Conservation (phyloP, 768 basidiomycete species). For the Naganishia antarctica region DNA sequence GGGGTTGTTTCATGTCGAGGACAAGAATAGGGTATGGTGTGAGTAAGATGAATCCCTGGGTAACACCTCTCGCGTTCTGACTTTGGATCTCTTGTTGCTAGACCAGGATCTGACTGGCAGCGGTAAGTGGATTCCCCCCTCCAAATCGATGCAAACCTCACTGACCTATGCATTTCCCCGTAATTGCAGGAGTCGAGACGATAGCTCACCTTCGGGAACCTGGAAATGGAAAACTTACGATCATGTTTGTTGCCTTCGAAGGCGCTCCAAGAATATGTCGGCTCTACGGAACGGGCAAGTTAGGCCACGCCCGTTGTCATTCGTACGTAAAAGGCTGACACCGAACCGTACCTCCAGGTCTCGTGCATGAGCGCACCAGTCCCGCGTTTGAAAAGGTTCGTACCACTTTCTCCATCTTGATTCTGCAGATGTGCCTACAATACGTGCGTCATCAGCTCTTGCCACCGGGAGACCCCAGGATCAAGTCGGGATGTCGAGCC, state of each 20-base stretch:
- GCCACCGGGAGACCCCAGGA: slow-evolving; percentile 26
- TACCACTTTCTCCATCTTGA: no score
- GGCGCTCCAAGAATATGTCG: slow-evolving; percentile 18
- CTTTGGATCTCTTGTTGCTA: not conserved
- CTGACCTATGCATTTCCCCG: not conserved
- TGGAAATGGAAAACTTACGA: slow-evolving; percentile 19
- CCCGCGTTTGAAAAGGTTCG: slow-evolving; percentile 23
- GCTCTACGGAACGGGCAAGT: slow-evolving; percentile 23
- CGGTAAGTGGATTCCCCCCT: not conserved
- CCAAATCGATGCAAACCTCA: not conserved
- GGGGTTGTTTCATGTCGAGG: slow-evolving; percentile 23
- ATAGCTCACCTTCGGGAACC: slow-evolving; percentile 21
- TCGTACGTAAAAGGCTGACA: not conserved
- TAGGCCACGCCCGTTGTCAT: not conserved
- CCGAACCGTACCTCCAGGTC: not conserved
- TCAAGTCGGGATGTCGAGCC: slow-evolving; percentile 25
- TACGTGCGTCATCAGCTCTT: not conserved
- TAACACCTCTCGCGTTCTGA: no score
- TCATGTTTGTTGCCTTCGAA: slow-evolving; percentile 28
- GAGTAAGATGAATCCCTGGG: no score
- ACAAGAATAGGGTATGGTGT: slow-evolving; percentile 22
- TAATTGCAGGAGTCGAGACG: slow-evolving; percentile 27
- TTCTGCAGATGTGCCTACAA: not conserved
- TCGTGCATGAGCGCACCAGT: slow-evolving; percentile 13
- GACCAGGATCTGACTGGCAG: slow-evolving; percentile 29